Conservation (phyloP, 2,329 filamentous ascomycete species). For the Hirsutella minnesotensis region DNA sequence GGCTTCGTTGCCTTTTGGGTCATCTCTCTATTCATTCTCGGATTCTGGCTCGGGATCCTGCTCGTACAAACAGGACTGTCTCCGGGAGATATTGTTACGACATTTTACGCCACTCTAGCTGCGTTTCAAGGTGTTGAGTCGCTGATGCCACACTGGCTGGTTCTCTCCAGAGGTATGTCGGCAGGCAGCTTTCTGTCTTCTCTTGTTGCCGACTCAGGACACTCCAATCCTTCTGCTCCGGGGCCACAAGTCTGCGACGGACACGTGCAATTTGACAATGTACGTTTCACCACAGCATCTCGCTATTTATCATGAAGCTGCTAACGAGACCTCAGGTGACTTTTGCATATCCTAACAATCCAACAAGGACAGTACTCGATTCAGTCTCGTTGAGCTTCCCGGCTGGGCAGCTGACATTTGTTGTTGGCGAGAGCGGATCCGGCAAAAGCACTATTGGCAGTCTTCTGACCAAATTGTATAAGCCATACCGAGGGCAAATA, state of each 20-base stretch:
- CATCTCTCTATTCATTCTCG: conserved; percentile 69
- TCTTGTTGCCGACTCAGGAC: conserved; percentile 18
- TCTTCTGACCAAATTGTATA: conserved; percentile 68
- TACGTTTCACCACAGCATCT: conserved; percentile 24
- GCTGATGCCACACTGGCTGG: conserved; percentile 63
- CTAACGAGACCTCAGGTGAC: conserved; percentile 41
- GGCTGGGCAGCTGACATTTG: conserved; percentile 61
- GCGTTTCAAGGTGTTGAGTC: conserved; percentile 65
- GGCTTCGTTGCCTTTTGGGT: conserved; percentile 64
- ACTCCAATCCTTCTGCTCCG: not conserved
- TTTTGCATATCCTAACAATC: conserved; percentile 70
- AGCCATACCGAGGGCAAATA: conserved; percentile 52
- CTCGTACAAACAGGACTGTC: conserved; percentile 51
- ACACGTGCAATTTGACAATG: conserved; percentile 57
- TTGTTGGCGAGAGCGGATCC: conserved; percentile 79
- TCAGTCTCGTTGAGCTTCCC: conserved; percentile 58
- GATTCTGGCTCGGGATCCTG: conserved; percentile 76
- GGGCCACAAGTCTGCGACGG: conserved; percentile 38
- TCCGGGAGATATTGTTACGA: conserved; percentile 62
- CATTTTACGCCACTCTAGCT: conserved; percentile 72
- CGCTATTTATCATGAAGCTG: not conserved
- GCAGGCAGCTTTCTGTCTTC: conserved; percentile 53
- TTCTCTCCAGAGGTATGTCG: conserved; percentile 67
- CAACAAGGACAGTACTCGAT: conserved; percentile 45
- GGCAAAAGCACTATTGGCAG: conserved; percentile 85